These are phyloP conservation scores for Voacanga thouarsii DNA, from an alignment of 257 asterid genomes.

Conservation along the genomic window DNA sequence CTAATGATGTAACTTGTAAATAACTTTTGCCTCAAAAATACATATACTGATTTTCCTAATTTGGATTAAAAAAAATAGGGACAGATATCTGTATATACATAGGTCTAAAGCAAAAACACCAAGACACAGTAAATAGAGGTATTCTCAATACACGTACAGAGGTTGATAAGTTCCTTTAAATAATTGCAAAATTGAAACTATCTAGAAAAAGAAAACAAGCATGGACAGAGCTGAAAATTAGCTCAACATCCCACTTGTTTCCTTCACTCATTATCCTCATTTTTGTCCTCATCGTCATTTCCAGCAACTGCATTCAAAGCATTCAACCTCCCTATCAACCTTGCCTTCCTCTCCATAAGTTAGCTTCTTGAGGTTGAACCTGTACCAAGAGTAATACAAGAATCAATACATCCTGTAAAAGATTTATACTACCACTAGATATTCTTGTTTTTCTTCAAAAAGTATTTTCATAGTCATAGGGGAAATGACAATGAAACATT, in stretches of 20 bases:
- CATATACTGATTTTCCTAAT: no score
- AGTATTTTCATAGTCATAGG: no score
- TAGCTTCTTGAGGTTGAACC: slow-evolving; percentile 64
- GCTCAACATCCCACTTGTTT: background rate
- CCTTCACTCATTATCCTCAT: slow-evolving; percentile 38
- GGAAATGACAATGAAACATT: no score
- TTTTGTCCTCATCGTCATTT: slow-evolving; percentile 40
- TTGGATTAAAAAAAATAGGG: no score
- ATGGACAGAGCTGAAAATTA: background rate
- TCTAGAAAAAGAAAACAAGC: background rate
- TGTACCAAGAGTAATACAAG: no score
- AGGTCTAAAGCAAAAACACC: background rate
- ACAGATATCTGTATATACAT: no score
- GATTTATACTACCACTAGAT: no score
- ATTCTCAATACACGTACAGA: background rate
- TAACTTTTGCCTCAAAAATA: no score
- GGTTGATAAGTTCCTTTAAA: background rate
- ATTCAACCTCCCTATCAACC: slow-evolving; percentile 67
- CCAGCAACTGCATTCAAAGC: slow-evolving; percentile 62
- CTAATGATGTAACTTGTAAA: no score
- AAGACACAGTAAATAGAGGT: background rate
- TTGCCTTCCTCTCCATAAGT: slow-evolving; percentile 67
- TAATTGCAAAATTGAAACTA: slow-evolving; percentile 1
- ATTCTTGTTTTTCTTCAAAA: no score
- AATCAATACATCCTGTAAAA: no score